Evolutionary conservation across 202 grass and related monocot species (phyloP), one percentile per base, ranked within the genome.

Genomic region (Carex arenaria): DNA sequence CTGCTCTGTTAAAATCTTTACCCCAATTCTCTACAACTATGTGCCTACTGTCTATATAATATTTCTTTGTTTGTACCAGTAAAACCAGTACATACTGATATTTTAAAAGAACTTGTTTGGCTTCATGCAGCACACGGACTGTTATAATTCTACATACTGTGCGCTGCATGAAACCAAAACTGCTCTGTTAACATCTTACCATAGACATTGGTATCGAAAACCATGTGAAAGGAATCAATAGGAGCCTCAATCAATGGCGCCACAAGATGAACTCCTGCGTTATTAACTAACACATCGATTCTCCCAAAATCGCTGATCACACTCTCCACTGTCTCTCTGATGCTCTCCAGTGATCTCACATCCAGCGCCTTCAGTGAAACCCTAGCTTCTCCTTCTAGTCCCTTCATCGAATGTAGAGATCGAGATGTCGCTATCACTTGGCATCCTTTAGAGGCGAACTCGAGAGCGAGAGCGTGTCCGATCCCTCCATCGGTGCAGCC

Each of bases 241-340:
- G 92, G 89, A 52, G 89, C 89, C 89, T 98, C 92, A 14, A 79
- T 89, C 49, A 98, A 88, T 32, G 95, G 95, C 56, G 95, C 92
- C 40, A 98, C 95, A 65, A 95, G 83, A 85, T 98, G 95, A 68
- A 98, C 66, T 34, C 95, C 95, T 4, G 95, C 90, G 82, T 98
- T 98, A 72, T 98, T 98, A n/a, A 98, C 90, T 60, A 98, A 90
- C 65, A 98, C 92, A 73, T 98, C 95, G 82, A 98, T 79, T 67
- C 86, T 80, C 4, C 90, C 90, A 26, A 85, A 85, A 74, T 88
- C 76, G 59, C 71, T 64, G 43, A 98, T 13, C 54, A 90, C 53
- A 22, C 82, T 78, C 5, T 55, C 80, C 43, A 98, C 89, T 22
- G 84, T 86, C 64, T 73, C 67, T 70, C 80, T 62, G 17, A 75